Conservation (phyloP, 1,284 basidiomycete species). For the Stereum hirsutum region DNA sequence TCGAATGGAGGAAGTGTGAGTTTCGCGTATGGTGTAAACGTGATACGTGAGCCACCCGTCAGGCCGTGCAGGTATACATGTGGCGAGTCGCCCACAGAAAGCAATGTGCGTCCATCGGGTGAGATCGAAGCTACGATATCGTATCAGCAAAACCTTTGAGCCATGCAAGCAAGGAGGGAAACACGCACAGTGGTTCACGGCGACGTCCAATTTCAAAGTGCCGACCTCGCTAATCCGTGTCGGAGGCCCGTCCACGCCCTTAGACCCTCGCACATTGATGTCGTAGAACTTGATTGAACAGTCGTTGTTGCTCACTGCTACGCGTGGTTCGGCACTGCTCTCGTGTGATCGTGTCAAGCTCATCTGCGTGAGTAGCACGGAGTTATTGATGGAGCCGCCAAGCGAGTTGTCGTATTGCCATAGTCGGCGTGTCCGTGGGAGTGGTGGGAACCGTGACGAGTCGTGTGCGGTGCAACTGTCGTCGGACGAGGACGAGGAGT, state of each 20-base stretch:
- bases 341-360: conserved; percentile 46
- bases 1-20: conserved; percentile 48
- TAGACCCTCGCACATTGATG: conserved; percentile 36
- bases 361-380: conserved; percentile 60
- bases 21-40: conserved; percentile 47
- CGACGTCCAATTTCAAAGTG: conserved; percentile 50
- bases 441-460: conserved; percentile 8
- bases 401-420: conserved; percentile 54
- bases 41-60: conserved; percentile 44
- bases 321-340: conserved; percentile 58
- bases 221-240: conserved; percentile 42
- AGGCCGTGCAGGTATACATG: conserved; percentile 72
- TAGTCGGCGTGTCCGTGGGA: conserved; percentile 21
- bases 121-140: conserved; percentile 63
- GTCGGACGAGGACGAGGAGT: conserved; percentile 12
- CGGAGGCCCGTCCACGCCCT: conserved; percentile 24
- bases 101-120: conserved; percentile 73
- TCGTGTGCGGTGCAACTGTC: not conserved
- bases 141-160: conserved; percentile 20
- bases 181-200: conserved; percentile 59
- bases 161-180: conserved; percentile 6
- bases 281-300: conserved; percentile 70
- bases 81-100: conserved; percentile 81
- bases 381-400: conserved; percentile 75
- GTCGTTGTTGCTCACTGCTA: conserved; percentile 81